Percentiles rank a stretch among this genome's conserved stretches.
phyloP scores from a whole-genome alignment of 2,329 filamentous ascomycete species.

The Trichoderma atrobrunneum region DNA sequence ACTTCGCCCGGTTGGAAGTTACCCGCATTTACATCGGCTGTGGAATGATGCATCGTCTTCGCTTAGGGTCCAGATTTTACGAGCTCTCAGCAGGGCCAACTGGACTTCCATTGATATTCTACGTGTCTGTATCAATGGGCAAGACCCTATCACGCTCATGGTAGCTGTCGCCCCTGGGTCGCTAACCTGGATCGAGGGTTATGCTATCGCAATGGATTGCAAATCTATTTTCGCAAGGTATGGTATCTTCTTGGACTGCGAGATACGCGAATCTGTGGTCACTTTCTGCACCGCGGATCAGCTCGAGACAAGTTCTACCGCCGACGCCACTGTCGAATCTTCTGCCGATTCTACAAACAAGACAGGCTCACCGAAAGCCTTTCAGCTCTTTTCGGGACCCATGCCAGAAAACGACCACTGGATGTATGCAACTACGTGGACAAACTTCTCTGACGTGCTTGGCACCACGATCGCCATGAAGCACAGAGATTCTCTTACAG shows the following conservation, averaged over 20 bases:
- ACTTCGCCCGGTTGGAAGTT: background rate
- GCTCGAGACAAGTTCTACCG: background rate
- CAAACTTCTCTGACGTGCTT: background rate
- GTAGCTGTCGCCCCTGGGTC: background rate
- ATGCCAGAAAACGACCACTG: background rate
- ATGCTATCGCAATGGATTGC: background rate
- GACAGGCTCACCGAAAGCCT: background rate
- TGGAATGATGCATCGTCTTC: background rate
- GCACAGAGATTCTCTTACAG: background rate
- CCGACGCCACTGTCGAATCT: background rate
- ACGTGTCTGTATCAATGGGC: background rate
- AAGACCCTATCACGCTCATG: background rate
- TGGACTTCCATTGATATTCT: background rate
- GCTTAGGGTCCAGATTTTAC: background rate
- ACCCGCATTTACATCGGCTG: background rate
- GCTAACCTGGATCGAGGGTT: background rate
- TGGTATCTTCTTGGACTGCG: background rate
- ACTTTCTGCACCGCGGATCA: background rate
- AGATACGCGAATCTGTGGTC: background rate
- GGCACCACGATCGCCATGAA: slow-evolving; percentile 1
- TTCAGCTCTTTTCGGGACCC: background rate
- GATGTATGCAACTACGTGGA: background rate
- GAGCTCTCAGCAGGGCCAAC: background rate
- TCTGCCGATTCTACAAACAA: background rate
- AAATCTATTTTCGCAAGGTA: background rate